Evolutionary conservation across 2,329 filamentous ascomycete genomes (phyloP).

Genomic region (Falciphora oryzae): DNA sequence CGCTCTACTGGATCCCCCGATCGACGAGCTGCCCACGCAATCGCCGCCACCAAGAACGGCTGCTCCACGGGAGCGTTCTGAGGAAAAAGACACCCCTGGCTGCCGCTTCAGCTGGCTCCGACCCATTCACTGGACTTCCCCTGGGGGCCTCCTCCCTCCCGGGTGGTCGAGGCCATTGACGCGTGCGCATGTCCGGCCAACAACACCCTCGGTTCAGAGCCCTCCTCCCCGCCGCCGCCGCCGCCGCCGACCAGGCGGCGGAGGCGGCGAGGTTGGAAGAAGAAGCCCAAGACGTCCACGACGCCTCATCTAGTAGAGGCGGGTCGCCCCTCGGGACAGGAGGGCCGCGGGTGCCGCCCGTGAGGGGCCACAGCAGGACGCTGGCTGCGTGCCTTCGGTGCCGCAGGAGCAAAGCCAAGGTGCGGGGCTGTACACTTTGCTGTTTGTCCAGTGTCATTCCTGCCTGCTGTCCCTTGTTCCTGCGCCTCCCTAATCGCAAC

Average conservation of each 20-base stretch:
- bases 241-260: too few relatives aligned
- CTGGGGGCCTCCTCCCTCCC: neutral
- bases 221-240: conserved; percentile 1
- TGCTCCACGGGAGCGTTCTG: neutral
- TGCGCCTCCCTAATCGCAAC: too few relatives aligned
- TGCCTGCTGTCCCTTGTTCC: too few relatives aligned
- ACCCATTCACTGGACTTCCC: neutral
- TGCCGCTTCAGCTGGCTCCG: too few relatives aligned
- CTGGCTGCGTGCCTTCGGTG: conserved; percentile 6
- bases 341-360: too few relatives aligned
- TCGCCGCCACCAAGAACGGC: too few relatives aligned
- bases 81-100: too few relatives aligned
- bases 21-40: neutral
- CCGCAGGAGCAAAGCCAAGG: conserved; percentile 7
- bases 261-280: neutral
- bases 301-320: neutral
- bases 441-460: neutral
- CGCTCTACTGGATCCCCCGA: neutral
- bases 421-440: neutral
- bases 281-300: neutral
- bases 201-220: conserved; percentile 2
- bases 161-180: neutral
- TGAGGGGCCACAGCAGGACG: conserved; percentile 1
- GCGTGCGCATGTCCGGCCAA: neutral
- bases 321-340: neutral